These are phyloP conservation scores for Pseudogymnoascus destructans DNA, from an alignment of 2,329 filamentous ascomycete species.

Conservation along the genomic window DNA sequence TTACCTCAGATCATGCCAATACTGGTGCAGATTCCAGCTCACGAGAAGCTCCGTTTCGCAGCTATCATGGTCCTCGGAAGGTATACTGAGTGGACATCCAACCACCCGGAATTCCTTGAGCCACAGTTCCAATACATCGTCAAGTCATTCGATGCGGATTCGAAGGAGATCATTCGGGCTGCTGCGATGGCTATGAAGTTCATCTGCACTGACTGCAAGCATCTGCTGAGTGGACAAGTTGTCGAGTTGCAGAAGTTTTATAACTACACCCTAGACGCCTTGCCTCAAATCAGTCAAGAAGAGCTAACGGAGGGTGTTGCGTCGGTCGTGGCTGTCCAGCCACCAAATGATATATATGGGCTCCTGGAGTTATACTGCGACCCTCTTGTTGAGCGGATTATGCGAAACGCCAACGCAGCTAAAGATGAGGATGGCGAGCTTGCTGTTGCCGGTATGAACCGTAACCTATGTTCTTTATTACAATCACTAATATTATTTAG, in stretches of 20 bases:
- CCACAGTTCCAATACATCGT: constrained; percentile 93
- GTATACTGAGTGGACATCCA: constrained; percentile 95
- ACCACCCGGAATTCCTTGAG: constrained; percentile 84
- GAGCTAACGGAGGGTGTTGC: constrained; percentile 95
- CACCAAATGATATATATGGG: constrained; percentile 63
- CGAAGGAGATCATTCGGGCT: constrained; percentile 80
- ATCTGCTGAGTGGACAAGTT: constrained; percentile 72
- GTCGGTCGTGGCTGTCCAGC: constrained; percentile 78
- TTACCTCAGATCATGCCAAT: constrained; percentile 85
- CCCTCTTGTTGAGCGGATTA: constrained; percentile 72
- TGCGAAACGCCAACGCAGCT: constrained; percentile 75
- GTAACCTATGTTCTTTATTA: not conserved
- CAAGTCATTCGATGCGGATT: constrained; percentile 76
- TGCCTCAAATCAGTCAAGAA: constrained; percentile 79
- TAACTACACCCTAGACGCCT: constrained; percentile 71
- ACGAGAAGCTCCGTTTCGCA: constrained; percentile 96
- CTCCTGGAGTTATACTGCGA: constrained; percentile 88
- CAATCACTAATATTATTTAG: constrained; percentile 30
- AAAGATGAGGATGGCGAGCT: constrained; percentile 72
- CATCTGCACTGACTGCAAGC: constrained; percentile 89
- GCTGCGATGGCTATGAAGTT: constrained; percentile 92
- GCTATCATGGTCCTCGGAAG: constrained; percentile 94
- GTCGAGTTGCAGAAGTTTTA: constrained; percentile 85
- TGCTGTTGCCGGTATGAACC: constrained; percentile 59
- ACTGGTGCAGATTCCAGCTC: constrained; percentile 83